Evolutionary conservation across 257 asterid species (phyloP).

Genomic region (Solanum piurae): DNA sequence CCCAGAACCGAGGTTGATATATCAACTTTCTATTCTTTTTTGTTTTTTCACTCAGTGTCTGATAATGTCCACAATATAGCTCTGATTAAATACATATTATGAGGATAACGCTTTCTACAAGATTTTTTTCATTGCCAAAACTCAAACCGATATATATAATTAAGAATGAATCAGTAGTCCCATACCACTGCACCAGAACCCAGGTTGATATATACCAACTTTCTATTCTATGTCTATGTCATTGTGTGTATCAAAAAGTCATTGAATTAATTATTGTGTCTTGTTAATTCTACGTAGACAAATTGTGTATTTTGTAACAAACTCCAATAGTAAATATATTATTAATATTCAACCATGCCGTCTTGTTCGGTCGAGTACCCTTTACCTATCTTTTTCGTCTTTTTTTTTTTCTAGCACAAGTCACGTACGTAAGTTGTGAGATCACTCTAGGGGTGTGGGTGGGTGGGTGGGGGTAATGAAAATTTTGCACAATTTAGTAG

Average conservation of each 20-base stretch:
- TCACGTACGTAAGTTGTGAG: neutral
- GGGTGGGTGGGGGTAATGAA: neutral
- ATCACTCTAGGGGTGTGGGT: neutral
- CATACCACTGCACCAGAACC: too few relatives aligned
- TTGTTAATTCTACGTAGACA: constrained; percentile 29
- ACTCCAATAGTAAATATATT: constrained; percentile 12
- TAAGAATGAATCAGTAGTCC: too few relatives aligned
- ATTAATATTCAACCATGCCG: neutral
- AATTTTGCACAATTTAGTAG: neutral
- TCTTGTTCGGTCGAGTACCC: neutral
- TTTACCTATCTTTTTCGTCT: neutral
- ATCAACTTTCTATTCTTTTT: too few relatives aligned
- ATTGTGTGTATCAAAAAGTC: neutral
- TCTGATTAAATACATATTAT: neutral
- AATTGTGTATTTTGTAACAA: constrained; percentile 27
- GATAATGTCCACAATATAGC: too few relatives aligned
- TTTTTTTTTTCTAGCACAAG: neutral
- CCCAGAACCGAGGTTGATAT: neutral
- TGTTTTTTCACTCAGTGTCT: neutral
- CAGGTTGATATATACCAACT: neutral
- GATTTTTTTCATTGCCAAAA: neutral
- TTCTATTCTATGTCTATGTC: neutral
- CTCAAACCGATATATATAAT: too few relatives aligned
- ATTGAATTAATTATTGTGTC: neutral
- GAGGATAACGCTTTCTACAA: neutral